Evolutionary conservation across 2,329 filamentous ascomycete species (phyloP).

Genomic region (Ophiostoma triangulosporum): DNA sequence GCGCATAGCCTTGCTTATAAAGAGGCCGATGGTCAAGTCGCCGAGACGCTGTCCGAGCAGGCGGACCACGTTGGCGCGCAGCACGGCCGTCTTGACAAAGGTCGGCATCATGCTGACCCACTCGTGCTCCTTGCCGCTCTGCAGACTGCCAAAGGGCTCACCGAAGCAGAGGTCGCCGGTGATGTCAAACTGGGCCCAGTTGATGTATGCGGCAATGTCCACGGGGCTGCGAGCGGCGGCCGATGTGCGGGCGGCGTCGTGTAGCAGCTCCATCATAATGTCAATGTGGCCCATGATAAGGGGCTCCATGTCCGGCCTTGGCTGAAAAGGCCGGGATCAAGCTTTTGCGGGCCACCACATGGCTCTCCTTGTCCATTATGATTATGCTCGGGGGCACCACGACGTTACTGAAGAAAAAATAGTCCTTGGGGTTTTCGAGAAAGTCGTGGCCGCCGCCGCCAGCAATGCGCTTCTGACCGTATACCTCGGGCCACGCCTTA

Average conservation of each 20-base stretch:
- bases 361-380: conserved; percentile 2
- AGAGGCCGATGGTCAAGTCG: not conserved
- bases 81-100: conserved; percentile 12
- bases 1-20: not conserved
- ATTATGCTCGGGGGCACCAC: conserved; percentile 5
- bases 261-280: conserved; percentile 5
- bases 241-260: not conserved
- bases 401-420: conserved; percentile 2
- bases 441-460: not conserved
- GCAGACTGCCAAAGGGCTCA: conserved; percentile 26
- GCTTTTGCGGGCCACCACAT: conserved; percentile 4
- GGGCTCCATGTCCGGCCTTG: conserved; percentile 11
- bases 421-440: conserved; percentile 10
- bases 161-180: conserved; percentile 32
- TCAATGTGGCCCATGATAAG: conserved; percentile 9
- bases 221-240: conserved; percentile 18
- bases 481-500: conserved; percentile 24
- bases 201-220: conserved; percentile 30
- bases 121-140: conserved; percentile 16
- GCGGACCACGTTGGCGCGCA: not conserved
- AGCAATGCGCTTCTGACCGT: conserved; percentile 10
- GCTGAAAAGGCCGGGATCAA: conserved; percentile 11
- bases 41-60: conserved; percentile 1
- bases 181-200: conserved; percentile 25
- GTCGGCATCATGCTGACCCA: conserved; percentile 19